Conservation (phyloP, 2,329 filamentous ascomycete species). For the Colletotrichum echinochloae region DNA sequence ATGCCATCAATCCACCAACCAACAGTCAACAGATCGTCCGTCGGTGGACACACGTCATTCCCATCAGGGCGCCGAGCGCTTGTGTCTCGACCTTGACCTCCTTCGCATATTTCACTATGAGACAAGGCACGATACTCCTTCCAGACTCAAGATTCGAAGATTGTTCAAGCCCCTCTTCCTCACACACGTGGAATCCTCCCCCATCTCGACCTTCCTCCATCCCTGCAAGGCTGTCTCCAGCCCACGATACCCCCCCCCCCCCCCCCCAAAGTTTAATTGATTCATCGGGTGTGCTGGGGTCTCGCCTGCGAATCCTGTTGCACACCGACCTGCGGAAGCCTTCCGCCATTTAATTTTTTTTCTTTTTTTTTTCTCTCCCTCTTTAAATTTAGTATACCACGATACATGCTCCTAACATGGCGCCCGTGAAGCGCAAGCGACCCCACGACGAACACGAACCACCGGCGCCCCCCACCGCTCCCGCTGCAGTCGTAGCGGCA, state of each 20-base stretch:
- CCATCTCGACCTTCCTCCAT: constrained; percentile 2
- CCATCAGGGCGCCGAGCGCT: constrained; percentile 22
- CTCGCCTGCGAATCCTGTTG: background rate
- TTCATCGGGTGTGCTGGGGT: background rate
- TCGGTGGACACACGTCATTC: constrained; percentile 17
- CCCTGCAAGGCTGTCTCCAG: constrained; percentile 31
- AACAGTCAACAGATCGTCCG: constrained; percentile 36
- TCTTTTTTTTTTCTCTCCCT: background rate
- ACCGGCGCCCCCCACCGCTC: constrained; percentile 35
- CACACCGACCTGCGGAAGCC: background rate
- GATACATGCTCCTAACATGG: constrained; percentile 32
- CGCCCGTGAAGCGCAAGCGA: constrained; percentile 54
- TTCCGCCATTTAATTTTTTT: constrained; percentile 1
- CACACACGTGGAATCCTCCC: background rate
- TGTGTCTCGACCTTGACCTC: constrained; percentile 14
- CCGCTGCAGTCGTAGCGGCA: constrained; percentile 33
- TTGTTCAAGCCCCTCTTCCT: background rate
- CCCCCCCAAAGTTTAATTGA: constrained; percentile 38
- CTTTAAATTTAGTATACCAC: background rate
- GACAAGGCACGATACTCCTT: constrained; percentile 7
- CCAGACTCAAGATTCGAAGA: background rate
- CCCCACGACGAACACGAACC: constrained; percentile 45
- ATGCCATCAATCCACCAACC: background rate
- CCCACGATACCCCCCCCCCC: constrained; percentile 26
- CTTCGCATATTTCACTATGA: background rate